A percentile compares a stretch with the other conserved stretches of the same genome.
Conservation (phyloP, 2,329 filamentous ascomycete genomes). For the Colletotrichum echinochloae region DNA sequence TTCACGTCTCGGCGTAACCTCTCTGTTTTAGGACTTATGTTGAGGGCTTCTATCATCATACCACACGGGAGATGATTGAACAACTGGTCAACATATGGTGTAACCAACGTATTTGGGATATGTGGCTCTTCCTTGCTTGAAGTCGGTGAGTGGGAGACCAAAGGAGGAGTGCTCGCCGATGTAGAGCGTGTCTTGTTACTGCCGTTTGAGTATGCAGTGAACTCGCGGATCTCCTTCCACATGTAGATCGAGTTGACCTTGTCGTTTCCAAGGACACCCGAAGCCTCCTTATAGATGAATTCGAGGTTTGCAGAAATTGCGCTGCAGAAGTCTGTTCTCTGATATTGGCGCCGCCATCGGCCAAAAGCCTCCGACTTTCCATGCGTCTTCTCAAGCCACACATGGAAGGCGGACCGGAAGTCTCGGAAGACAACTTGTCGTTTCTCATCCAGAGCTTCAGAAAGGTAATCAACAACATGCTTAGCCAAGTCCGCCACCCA, state of each 20-base stretch:
- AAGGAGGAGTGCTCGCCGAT: background rate
- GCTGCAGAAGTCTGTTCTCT: conserved; percentile 70
- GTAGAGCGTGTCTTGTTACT: conserved; percentile 40
- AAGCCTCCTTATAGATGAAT: conserved; percentile 75
- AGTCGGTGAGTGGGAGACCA: background rate
- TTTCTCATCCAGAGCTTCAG: conserved; percentile 45
- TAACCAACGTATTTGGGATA: conserved; percentile 70
- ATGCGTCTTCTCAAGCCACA: conserved; percentile 67
- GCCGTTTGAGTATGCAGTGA: conserved; percentile 47
- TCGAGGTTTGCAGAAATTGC: conserved; percentile 69
- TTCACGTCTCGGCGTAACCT: conserved; percentile 48
- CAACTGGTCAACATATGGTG: conserved; percentile 73
- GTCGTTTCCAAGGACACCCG: conserved; percentile 57
- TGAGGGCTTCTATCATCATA: conserved; percentile 57
- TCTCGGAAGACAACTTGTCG: conserved; percentile 61
- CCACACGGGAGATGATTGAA: conserved; percentile 75
- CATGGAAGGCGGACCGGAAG: conserved; percentile 69
- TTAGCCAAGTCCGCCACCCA: conserved; percentile 81
- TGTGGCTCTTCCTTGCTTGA: background rate
- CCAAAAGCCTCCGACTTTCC: conserved; percentile 54
- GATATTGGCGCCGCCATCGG: conserved; percentile 65
- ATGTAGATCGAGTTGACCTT: conserved; percentile 56
- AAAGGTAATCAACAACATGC: conserved; percentile 76
- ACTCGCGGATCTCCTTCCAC: conserved; percentile 64
- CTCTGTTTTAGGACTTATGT: conserved; percentile 46